Percentiles rank a stretch among this genome's conserved stretches.
These are phyloP conservation scores for Cladosporium austrohemisphaericum DNA, from an alignment of 2,329 filamentous ascomycete genomes.

Conservation along the genomic window DNA sequence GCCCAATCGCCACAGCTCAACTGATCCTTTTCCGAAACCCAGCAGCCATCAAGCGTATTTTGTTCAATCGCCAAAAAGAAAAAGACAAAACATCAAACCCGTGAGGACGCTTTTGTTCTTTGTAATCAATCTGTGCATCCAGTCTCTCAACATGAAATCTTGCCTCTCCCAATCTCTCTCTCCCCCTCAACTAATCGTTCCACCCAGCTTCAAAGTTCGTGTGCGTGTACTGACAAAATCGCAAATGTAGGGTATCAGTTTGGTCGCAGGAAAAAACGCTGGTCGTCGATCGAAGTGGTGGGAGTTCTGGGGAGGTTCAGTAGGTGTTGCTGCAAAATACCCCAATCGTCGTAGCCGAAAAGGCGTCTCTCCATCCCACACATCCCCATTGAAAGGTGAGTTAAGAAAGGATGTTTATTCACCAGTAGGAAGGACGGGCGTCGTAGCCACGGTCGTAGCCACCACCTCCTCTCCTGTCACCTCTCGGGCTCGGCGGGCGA, in stretches of 20 bases:
- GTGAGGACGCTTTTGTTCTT: background rate
- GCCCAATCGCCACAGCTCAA: too few relatives aligned
- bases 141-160: background rate
- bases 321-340: slow-evolving; percentile 8
- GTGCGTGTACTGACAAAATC: slow-evolving; percentile 11
- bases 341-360: too few relatives aligned
- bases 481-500: slow-evolving; percentile 47
- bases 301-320: slow-evolving; percentile 9
- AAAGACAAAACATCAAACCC: too few relatives aligned
- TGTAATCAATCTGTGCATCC: slow-evolving; percentile 12
- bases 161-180: background rate
- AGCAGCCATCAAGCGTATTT: too few relatives aligned
- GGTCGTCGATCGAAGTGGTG: slow-evolving; percentile 6
- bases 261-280: slow-evolving; percentile 8
- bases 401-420: slow-evolving; percentile 14
- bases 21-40: too few relatives aligned
- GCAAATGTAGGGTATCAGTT: slow-evolving; percentile 13
- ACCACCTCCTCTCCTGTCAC: slow-evolving; percentile 32
- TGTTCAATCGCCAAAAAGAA: too few relatives aligned
- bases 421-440: slow-evolving; percentile 26
- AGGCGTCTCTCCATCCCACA: background rate
- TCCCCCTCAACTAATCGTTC: background rate
- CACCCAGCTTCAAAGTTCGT: slow-evolving; percentile 3
- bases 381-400: slow-evolving; percentile 1
- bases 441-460: slow-evolving; percentile 30